These are phyloP conservation scores for Chionographis japonica DNA, from an alignment of 106 monocot genomes.

Conservation along the genomic window DNA sequence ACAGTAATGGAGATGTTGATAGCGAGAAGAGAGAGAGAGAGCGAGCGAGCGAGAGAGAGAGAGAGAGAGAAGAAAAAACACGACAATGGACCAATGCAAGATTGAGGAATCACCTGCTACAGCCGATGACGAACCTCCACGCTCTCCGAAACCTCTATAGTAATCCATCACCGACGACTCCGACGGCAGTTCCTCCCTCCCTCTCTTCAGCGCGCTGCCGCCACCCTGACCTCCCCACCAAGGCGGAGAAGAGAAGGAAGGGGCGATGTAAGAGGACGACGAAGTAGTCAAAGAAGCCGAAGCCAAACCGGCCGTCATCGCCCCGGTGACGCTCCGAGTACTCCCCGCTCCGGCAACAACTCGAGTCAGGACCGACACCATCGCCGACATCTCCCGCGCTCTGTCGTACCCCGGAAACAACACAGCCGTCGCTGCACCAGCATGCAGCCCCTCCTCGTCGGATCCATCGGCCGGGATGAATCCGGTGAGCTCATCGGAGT, in stretches of 20 bases:
- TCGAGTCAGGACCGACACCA: conserved; percentile 14
- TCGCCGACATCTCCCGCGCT: conserved; percentile 13
- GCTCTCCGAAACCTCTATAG: background rate
- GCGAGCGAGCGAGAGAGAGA: no score
- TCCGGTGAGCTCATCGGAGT: no score
- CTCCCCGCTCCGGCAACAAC: conserved; percentile 11
- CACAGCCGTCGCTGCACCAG: background rate
- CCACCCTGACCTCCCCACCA: background rate
- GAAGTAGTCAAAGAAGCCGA: no score
- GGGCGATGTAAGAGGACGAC: background rate
- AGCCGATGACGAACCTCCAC: background rate
- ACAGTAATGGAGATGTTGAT: no score
- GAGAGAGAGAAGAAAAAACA: no score
- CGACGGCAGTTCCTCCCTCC: conserved; percentile 4
- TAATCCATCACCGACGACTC: background rate
- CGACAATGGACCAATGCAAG: background rate
- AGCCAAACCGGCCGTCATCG: no score
- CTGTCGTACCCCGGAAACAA: background rate
- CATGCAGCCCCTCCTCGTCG: background rate
- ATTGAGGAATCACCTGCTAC: background rate
- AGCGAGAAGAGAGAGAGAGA: no score
- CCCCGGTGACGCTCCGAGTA: background rate
- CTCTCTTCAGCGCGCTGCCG: background rate
- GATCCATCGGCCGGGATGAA: background rate
- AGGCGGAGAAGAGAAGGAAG: background rate